phyloP scores from a whole-genome alignment of 352 stramenopile species.

The Globisporangium sylvaticum region DNA sequence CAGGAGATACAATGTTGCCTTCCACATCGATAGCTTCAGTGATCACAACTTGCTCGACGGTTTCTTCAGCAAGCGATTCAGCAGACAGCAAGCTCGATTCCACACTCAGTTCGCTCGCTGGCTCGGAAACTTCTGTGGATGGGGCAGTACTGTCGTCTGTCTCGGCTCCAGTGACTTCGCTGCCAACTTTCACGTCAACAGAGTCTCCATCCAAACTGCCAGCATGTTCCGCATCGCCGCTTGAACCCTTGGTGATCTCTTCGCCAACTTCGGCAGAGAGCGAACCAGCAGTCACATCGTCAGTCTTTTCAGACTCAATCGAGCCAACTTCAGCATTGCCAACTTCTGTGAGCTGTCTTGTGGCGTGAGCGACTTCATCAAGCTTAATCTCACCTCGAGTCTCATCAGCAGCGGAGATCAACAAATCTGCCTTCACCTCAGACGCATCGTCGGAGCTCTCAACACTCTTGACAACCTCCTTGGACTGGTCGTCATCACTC shows the following conservation, averaged over 20 bases:
- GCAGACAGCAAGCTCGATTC: not conserved
- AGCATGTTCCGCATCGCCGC: not conserved
- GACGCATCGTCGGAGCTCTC: not conserved
- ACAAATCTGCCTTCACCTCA: not conserved
- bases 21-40: conserved; percentile 2
- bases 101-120: not conserved
- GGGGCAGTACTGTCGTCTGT: not conserved
- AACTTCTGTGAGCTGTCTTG: not conserved
- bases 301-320: not conserved
- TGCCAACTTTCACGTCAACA: not conserved
- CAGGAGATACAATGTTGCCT: conserved; percentile 2
- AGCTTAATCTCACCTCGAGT: not conserved
- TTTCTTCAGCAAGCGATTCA: not conserved
- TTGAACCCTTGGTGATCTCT: not conserved
- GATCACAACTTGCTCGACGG: not conserved
- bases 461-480: not conserved
- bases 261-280: not conserved
- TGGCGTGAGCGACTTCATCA: not conserved
- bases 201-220: not conserved
- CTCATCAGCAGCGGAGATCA: not conserved
- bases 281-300: not conserved
- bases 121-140: not conserved
- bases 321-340: not conserved
- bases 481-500: not conserved
- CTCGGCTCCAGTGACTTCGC: not conserved